phyloP scores from a whole-genome alignment of 78 protist genomes.

The slime mould (Dictyostelium discoideum) region DNA sequence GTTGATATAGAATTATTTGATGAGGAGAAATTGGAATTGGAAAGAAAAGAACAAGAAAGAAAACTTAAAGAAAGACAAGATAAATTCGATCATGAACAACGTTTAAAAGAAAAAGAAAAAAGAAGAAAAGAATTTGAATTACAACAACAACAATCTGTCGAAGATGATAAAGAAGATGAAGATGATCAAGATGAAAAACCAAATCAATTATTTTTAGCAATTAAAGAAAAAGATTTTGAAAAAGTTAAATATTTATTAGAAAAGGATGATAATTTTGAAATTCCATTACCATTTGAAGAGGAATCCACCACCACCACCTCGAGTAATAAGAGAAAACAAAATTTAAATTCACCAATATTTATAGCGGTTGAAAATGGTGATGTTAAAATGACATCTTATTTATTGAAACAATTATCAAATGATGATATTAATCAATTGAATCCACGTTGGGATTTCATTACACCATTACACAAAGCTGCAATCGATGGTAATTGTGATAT shows the following conservation, averaged over 20 bases:
- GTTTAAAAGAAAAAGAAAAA: not conserved
- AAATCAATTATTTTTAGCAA: slow-evolving; percentile 19
- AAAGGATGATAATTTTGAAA: slow-evolving; percentile 14
- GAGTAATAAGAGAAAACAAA: not conserved
- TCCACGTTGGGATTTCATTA: not conserved
- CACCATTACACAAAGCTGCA: slow-evolving; percentile 24
- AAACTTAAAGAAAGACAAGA: slow-evolving; percentile 1
- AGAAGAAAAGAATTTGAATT: not conserved
- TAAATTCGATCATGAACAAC: not conserved
- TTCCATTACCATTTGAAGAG: slow-evolving; percentile 34
- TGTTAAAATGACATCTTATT: slow-evolving; percentile 19
- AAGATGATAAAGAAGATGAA: not conserved
- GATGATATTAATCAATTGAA: slow-evolving; percentile 43
- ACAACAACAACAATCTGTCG: not conserved
- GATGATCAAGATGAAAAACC: not conserved
- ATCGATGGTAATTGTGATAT: slow-evolving; percentile 23
- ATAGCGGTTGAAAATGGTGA: slow-evolving; percentile 51
- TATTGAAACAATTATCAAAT: slow-evolving; percentile 12
- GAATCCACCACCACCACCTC: not conserved
- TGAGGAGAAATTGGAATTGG: slow-evolving; percentile 4
- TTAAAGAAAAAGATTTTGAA: slow-evolving; percentile 1
- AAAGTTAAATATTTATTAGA: slow-evolving; percentile 17
- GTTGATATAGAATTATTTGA: slow-evolving; percentile 53
- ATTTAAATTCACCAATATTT: slow-evolving; percentile 31
- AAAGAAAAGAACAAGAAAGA: slow-evolving; percentile 22